phyloP scores from a whole-genome alignment of 2,329 filamentous ascomycete genomes.

The Scedosporium boydii region DNA sequence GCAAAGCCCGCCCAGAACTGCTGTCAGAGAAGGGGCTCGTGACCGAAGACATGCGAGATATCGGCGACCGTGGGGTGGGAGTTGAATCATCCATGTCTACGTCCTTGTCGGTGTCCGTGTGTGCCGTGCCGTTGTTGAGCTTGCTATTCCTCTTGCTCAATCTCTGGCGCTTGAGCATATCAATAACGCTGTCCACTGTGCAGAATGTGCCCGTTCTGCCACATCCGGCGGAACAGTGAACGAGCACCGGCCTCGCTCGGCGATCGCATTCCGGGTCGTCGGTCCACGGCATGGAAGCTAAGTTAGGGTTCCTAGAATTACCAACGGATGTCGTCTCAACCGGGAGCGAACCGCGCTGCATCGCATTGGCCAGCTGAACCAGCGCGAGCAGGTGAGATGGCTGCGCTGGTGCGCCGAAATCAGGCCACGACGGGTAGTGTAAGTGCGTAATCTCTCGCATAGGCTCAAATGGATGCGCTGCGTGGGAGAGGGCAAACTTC shows the following conservation, averaged over 20 bases:
- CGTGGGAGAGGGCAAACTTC: slow-evolving; percentile 76
- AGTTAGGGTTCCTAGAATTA: slow-evolving; percentile 18
- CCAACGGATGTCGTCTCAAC: slow-evolving; percentile 31
- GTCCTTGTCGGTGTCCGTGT: slow-evolving; percentile 31
- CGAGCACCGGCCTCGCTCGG: slow-evolving; percentile 62
- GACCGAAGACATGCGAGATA: not conserved
- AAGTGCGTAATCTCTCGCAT: slow-evolving; percentile 91
- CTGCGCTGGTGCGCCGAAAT: slow-evolving; percentile 87
- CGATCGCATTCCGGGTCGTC: slow-evolving; percentile 50
- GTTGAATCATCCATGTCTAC: slow-evolving; percentile 29
- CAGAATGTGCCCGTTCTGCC: slow-evolving; percentile 95
- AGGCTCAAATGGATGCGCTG: slow-evolving; percentile 67
- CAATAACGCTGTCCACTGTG: slow-evolving; percentile 89
- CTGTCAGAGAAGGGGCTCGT: not conserved
- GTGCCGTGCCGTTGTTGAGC: slow-evolving; percentile 7
- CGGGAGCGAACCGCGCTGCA: slow-evolving; percentile 49
- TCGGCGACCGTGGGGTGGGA: not conserved
- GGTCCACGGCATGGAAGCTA: slow-evolving; percentile 30
- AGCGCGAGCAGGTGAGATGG: slow-evolving; percentile 78
- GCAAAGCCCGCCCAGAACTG: not conserved
- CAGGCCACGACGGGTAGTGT: slow-evolving; percentile 94
- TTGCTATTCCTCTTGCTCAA: slow-evolving; percentile 19
- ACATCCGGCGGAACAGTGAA: slow-evolving; percentile 94
- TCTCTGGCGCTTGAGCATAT: slow-evolving; percentile 88
- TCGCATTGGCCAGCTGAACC: slow-evolving; percentile 78